Evolutionary conservation across 371 early-diverging fungal species (phyloP).

Genomic region (Actinomortierella ambigua): DNA sequence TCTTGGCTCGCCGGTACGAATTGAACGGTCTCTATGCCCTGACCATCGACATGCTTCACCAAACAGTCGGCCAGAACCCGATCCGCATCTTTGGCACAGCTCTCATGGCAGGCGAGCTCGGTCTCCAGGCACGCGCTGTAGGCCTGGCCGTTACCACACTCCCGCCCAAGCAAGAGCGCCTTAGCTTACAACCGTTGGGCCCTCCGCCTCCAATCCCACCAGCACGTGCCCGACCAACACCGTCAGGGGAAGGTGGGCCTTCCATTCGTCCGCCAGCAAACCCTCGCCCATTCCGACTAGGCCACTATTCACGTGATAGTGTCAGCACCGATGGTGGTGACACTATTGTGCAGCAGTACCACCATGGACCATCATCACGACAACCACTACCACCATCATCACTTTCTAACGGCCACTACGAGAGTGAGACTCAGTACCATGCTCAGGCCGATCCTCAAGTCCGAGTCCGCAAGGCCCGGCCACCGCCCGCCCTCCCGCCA

Average conservation of each 20-base stretch:
- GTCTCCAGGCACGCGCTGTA: constrained; percentile 34
- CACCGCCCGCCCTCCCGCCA: no score
- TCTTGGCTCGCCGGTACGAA: constrained; percentile 34
- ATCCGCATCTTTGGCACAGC: constrained; percentile 32
- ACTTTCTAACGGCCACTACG: no score
- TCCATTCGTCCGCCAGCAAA: constrained; percentile 1
- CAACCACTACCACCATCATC: no score
- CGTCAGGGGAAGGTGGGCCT: background rate
- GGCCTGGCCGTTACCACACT: constrained; percentile 19
- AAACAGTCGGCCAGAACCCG: constrained; percentile 17
- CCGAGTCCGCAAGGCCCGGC: no score
- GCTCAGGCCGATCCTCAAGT: no score
- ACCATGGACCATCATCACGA: constrained; percentile 9
- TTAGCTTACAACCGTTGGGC: background rate
- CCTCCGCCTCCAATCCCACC: background rate
- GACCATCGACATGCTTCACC: constrained; percentile 31
- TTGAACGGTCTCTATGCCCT: constrained; percentile 38
- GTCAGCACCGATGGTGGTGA: constrained; percentile 40
- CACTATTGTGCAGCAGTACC: constrained; percentile 29
- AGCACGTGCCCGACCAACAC: background rate
- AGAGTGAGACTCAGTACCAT: no score
- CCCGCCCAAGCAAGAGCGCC: constrained; percentile 1
- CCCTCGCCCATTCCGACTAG: background rate
- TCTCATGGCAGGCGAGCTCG: constrained; percentile 36
- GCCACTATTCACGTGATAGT: constrained; percentile 25